phyloP scores from a whole-genome alignment of 805 yeast genomes.

The Cyberlindnera euphorbiiphila region DNA sequence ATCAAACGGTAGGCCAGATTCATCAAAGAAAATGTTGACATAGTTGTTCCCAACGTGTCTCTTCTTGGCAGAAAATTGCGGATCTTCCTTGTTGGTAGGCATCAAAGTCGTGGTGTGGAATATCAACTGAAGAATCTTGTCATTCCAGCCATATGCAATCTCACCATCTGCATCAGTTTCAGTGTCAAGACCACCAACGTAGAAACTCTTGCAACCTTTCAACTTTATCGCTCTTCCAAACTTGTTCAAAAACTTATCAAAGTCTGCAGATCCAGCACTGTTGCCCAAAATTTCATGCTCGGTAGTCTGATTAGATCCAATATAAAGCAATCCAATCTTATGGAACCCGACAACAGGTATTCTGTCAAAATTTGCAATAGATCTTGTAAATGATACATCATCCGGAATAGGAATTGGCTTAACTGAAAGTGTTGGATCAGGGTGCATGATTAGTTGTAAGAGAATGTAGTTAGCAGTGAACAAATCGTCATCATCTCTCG shows the following conservation, averaged over 20 bases:
- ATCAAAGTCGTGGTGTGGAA: slow-evolving; percentile 82
- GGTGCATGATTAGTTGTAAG: slow-evolving; percentile 46
- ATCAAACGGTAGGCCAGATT: slow-evolving; percentile 61
- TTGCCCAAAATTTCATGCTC: slow-evolving; percentile 68
- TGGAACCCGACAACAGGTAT: slow-evolving; percentile 76
- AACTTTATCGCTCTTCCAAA: slow-evolving; percentile 62
- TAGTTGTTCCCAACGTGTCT: slow-evolving; percentile 84
- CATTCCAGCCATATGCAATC: slow-evolving; percentile 68
- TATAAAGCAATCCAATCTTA: slow-evolving; percentile 74
- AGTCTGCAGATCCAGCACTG: slow-evolving; percentile 57
- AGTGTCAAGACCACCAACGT: slow-evolving; percentile 78
- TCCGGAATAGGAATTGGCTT: slow-evolving; percentile 53
- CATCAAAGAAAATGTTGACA: slow-evolving; percentile 79
- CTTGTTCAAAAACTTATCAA: slow-evolving; percentile 52
- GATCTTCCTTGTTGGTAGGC: slow-evolving; percentile 51
- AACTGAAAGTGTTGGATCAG: slow-evolving; percentile 30
- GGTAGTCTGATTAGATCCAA: slow-evolving; percentile 59
- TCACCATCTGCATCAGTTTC: slow-evolving; percentile 71
- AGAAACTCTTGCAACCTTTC: slow-evolving; percentile 47
- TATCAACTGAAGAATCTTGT: slow-evolving; percentile 64
- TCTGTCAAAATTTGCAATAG: slow-evolving; percentile 62
- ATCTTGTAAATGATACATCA: slow-evolving; percentile 41
- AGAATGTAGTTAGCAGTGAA: slow-evolving; percentile 45
- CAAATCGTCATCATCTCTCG: slow-evolving; percentile 20
- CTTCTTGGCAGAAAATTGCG: slow-evolving; percentile 53